phyloP scores from a whole-genome alignment of 208 protist genomes.

The Leishmania martiniquensis region DNA sequence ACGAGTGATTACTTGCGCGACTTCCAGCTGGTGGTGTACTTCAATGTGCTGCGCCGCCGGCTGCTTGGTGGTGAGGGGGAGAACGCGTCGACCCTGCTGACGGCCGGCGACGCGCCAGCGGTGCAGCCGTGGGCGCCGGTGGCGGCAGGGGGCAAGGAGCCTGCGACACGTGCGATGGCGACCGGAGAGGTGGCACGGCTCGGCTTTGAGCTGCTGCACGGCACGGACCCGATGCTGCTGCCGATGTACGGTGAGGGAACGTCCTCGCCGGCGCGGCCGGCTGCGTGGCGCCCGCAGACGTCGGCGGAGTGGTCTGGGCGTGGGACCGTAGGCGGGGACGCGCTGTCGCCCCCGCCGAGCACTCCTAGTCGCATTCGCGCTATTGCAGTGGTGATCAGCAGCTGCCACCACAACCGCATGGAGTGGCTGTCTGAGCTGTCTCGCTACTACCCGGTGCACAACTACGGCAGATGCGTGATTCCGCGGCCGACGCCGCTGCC shows the following conservation, averaged over 20 bases:
- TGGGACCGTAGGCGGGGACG: background rate
- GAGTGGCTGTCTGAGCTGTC: conserved; percentile 29
- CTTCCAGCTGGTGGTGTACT: conserved; percentile 24
- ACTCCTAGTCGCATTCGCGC: conserved; percentile 18
- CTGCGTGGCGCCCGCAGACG: conserved; percentile 11
- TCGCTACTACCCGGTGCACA: conserved; percentile 48
- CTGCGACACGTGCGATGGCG: background rate
- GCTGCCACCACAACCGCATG: conserved; percentile 28
- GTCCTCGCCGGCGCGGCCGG: background rate
- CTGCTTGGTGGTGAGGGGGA: background rate
- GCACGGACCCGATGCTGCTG: conserved; percentile 21
- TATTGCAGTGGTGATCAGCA: conserved; percentile 32
- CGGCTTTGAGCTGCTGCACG: conserved; percentile 15
- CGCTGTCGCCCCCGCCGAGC: background rate
- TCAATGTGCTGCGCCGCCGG: conserved; percentile 22
- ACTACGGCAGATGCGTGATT: conserved; percentile 36
- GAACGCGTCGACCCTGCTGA: background rate
- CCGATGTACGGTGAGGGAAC: conserved; percentile 8
- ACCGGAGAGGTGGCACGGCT: conserved; percentile 7
- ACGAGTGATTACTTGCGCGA: conserved; percentile 12
- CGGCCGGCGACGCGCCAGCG: background rate
- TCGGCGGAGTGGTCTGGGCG: background rate
- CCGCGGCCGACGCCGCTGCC: conserved; percentile 16
- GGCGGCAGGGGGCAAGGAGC: background rate
- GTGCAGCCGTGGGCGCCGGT: background rate